A percentile compares a stretch with the other conserved stretches of the same genome.
Conservation (phyloP, 2,329 filamentous ascomycete genomes). For the Ophiostoma australiae region DNA sequence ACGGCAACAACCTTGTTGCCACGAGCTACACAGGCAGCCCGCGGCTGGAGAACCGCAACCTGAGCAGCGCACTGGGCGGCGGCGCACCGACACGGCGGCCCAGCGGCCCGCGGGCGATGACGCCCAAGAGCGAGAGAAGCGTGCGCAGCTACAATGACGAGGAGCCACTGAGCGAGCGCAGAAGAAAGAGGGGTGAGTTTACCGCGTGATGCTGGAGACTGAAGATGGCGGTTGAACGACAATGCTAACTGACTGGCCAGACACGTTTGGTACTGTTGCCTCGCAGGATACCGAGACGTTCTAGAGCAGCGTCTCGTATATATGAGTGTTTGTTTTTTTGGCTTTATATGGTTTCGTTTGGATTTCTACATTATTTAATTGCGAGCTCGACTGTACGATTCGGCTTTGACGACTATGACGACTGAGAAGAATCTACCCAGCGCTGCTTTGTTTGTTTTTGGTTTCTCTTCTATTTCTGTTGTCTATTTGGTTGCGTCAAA, state of each 20-base stretch:
- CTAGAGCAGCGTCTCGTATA: conserved; percentile 29
- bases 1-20: conserved; percentile 39
- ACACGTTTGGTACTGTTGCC: conserved; percentile 50
- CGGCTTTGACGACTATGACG: conserved; percentile 13
- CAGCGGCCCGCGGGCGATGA: conserved; percentile 58
- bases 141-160: conserved; percentile 40
- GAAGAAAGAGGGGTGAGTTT: conserved; percentile 52
- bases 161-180: conserved; percentile 43
- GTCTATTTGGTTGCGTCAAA: not conserved
- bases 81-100: conserved; percentile 50
- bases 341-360: not conserved
- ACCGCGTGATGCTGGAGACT: not conserved
- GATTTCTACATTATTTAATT: not conserved
- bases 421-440: conserved; percentile 12
- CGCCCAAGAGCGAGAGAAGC: conserved; percentile 46
- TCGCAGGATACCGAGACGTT: conserved; percentile 53
- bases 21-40: conserved; percentile 50
- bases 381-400: conserved; percentile 9
- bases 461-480: not conserved
- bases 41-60: conserved; percentile 53
- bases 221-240: not conserved
- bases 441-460: conserved; percentile 14
- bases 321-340: not conserved
- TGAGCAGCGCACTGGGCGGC: conserved; percentile 45
- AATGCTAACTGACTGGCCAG: conserved; percentile 32